A percentile compares a stretch with the other conserved stretches of the same genome.
Conservation (phyloP, 2,329 filamentous ascomycete species). For the Ceratocystis cubensis region DNA sequence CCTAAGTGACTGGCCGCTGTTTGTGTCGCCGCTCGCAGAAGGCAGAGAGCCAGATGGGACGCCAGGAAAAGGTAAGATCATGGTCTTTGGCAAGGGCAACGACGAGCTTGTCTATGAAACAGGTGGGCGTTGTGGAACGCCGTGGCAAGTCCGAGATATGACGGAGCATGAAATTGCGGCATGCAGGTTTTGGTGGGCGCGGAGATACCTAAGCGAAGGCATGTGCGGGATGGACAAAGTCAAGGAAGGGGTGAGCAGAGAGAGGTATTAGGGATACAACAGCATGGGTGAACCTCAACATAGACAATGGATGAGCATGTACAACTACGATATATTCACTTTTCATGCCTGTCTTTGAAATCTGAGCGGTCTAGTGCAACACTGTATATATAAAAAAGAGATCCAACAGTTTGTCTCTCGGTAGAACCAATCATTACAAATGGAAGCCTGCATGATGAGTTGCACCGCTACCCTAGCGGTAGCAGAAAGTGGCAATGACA, state of each 20-base stretch:
- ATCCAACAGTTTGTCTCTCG: background rate
- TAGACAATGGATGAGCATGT: no score
- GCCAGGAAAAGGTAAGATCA: slow-evolving; percentile 29
- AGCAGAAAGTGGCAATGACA: background rate
- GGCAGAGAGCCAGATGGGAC: slow-evolving; percentile 16
- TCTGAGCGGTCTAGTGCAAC: background rate
- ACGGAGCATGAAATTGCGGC: slow-evolving; percentile 36
- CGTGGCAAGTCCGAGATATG: slow-evolving; percentile 33
- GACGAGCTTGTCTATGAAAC: slow-evolving; percentile 36
- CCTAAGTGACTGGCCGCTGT: slow-evolving; percentile 33
- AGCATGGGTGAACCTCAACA: background rate
- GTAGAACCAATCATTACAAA: background rate
- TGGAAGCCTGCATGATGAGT: background rate
- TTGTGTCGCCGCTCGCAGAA: slow-evolving; percentile 31
- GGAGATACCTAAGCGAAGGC: slow-evolving; percentile 37
- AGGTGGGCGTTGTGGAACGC: slow-evolving; percentile 31
- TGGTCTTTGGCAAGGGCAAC: slow-evolving; percentile 50
- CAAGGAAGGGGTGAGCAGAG: background rate
- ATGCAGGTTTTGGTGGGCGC: slow-evolving; percentile 50
- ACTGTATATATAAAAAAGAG: slow-evolving; percentile 4
- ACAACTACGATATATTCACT: background rate
- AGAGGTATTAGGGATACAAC: background rate
- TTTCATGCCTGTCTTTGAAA: background rate
- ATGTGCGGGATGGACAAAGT: background rate
- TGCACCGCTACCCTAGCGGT: background rate